Evolutionary conservation across 768 basidiomycete species (phyloP).

Genomic region (Tricholoma bakamatsutake): DNA sequence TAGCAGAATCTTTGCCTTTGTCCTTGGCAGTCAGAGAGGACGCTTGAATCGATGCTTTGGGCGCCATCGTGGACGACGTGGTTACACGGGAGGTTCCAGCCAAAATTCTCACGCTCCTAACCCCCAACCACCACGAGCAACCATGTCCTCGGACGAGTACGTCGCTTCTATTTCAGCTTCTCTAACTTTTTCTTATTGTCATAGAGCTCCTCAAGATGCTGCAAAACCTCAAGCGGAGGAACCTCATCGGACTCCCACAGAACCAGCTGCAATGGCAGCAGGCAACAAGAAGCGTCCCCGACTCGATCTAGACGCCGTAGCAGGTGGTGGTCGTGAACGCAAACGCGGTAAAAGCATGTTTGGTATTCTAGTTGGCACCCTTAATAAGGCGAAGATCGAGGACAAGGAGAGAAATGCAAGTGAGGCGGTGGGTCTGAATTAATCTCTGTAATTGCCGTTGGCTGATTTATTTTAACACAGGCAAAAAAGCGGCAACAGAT

Average conservation of each 20-base stretch:
- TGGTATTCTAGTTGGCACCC: constrained; percentile 74
- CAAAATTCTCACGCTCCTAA: constrained; percentile 29
- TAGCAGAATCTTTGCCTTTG: constrained; percentile 7
- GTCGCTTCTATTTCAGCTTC: constrained; percentile 11
- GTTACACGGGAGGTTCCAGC: neutral
- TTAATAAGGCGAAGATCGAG: constrained; percentile 84
- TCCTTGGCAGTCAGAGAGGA: neutral
- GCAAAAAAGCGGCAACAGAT: constrained; percentile 80
- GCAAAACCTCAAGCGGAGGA: constrained; percentile 24
- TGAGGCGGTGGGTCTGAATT: constrained; percentile 56
- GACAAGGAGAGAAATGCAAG: constrained; percentile 81
- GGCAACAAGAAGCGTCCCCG: constrained; percentile 63
- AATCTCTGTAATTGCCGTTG: neutral
- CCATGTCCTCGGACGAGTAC: constrained; percentile 53
- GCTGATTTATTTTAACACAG: constrained; percentile 28
- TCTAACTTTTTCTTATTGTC: constrained; percentile 1
- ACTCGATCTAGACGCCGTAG: constrained; percentile 50
- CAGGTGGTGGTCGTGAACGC: constrained; percentile 49
- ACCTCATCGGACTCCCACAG: constrained; percentile 33
- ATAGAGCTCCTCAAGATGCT: constrained; percentile 25
- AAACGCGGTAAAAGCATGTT: constrained; percentile 88
- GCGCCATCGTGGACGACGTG: constrained; percentile 7
- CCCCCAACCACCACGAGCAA: constrained; percentile 18
- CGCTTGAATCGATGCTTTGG: constrained; percentile 3
- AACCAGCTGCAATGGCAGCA: constrained; percentile 37